Evolutionary conservation across 108 stramenopile genomes (phyloP), one percentile per base, ranked within the genome.

Genomic region (Epipyxis sp.): DNA sequence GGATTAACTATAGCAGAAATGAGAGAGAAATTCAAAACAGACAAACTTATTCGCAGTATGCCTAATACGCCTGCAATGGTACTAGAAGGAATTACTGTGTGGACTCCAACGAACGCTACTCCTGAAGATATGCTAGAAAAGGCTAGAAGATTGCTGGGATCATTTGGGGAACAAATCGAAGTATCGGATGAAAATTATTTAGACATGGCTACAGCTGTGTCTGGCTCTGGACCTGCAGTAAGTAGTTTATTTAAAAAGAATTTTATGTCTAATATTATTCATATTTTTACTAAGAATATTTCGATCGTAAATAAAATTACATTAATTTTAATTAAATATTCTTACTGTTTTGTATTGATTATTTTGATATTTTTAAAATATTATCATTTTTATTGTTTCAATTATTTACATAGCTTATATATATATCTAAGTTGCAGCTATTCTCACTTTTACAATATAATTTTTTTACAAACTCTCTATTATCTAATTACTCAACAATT

Each of bases 31-130:
- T 69, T 82, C 39, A 50, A 71, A 1, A 68, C 90, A 40, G 30
- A 82, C 35, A 89, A 90, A 41, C 81, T 96, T 77, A 92, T 92
- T 32, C 89, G 95, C 45, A 83, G 86, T 78, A 96, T 96, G 95
- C 95, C 95, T 40, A 96, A 96, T 69, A 96, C 95, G 13, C 95
- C 95, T 16, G 91, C 92, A 13, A 86, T 79, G 67, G 91, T 82
- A 29, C 34, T 54, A 16, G 80, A 81, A 58, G 80, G 77, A 10
- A 78, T 81, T 76, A 78, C 78, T 29, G 62, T 81, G 40, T 59
- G 78, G 74, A 69, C 35, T 44, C 50, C 43, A 44, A 69, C 90
- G 46, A 77, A 90, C 27, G 91, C 91, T 2, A 88, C 93, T 58
- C 59, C 79, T 45, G 20, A 44, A 1, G 62, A 65, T 50, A 59